These are phyloP conservation scores for Ehretia macrophylla DNA, from an alignment of 257 asterid species.

Conservation along the genomic window DNA sequence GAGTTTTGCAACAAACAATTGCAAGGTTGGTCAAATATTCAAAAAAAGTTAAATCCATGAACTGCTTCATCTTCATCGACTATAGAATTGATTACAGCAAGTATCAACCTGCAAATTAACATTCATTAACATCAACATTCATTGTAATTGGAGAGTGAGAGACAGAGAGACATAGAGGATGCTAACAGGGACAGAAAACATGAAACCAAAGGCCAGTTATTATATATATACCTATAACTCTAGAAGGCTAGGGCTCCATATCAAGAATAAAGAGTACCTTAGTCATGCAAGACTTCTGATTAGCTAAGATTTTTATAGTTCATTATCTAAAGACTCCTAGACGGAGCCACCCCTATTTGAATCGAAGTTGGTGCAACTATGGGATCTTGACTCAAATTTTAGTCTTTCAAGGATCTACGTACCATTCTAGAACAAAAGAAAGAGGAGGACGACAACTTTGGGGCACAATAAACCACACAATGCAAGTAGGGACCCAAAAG, in stretches of 20 bases:
- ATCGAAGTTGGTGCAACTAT: too few species aligned
- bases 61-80: slow-evolving; percentile 64
- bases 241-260: not conserved
- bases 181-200: not conserved
- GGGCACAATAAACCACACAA: too few species aligned
- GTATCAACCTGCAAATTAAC: slow-evolving; percentile 52
- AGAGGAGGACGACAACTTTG: too few species aligned
- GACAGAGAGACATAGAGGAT: not conserved
- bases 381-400: not conserved
- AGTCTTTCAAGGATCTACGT: too few species aligned
- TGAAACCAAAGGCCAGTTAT: not conserved
- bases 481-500: too few species aligned
- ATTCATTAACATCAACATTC: not conserved
- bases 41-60: slow-evolving; percentile 22
- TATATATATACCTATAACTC: not conserved
- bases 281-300: too few species aligned
- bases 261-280: not conserved
- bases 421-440: too few species aligned
- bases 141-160: not conserved
- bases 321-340: not conserved
- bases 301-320: too few species aligned
- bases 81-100: slow-evolving; percentile 50
- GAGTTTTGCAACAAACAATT: not conserved
- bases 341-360: not conserved
- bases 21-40: slow-evolving; percentile 7